Percentiles rank a stretch among this genome's conserved stretches.
These are phyloP conservation scores for Stereum hirsutum DNA, from an alignment of 1,284 basidiomycete genomes.

Conservation along the genomic window DNA sequence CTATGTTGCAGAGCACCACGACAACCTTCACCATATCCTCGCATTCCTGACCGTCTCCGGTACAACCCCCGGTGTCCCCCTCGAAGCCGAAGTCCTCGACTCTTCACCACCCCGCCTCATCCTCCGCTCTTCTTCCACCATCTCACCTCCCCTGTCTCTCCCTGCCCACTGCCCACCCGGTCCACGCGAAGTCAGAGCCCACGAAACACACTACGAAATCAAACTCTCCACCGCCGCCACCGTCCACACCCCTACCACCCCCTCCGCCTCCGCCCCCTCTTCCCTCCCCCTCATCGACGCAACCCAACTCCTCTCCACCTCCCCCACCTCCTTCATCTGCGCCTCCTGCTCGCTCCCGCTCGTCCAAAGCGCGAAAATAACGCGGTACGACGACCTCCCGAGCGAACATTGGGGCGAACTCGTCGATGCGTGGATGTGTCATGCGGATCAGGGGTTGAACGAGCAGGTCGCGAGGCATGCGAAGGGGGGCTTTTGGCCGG, in stretches of 20 bases:
- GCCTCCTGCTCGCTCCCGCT: slow-evolving; percentile 70
- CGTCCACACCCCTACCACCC: slow-evolving; percentile 9
- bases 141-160: slow-evolving; percentile 51
- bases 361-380: slow-evolving; percentile 39
- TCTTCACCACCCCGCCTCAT: slow-evolving; percentile 40
- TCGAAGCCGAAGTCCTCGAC: slow-evolving; percentile 56
- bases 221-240: slow-evolving; percentile 13
- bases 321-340: slow-evolving; percentile 59
- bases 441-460: slow-evolving; percentile 77
- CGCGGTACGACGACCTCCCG: slow-evolving; percentile 74
- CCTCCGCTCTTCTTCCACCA: slow-evolving; percentile 46
- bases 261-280: slow-evolving; percentile 16
- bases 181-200: slow-evolving; percentile 43
- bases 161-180: slow-evolving; percentile 56
- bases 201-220: slow-evolving; percentile 16
- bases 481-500: slow-evolving; percentile 74
- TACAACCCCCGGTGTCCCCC: slow-evolving; percentile 32
- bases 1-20: slow-evolving; percentile 81
- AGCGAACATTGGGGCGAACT: slow-evolving; percentile 97
- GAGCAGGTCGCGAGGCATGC: slow-evolving; percentile 59
- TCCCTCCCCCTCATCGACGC: slow-evolving; percentile 55
- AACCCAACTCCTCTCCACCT: slow-evolving; percentile 40
- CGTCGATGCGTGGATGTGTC: slow-evolving; percentile 98
- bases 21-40: slow-evolving; percentile 68
- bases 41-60: slow-evolving; percentile 53